phyloP scores from a whole-genome alignment of 2,329 filamentous ascomycete genomes.

The Cercospora beticola region DNA sequence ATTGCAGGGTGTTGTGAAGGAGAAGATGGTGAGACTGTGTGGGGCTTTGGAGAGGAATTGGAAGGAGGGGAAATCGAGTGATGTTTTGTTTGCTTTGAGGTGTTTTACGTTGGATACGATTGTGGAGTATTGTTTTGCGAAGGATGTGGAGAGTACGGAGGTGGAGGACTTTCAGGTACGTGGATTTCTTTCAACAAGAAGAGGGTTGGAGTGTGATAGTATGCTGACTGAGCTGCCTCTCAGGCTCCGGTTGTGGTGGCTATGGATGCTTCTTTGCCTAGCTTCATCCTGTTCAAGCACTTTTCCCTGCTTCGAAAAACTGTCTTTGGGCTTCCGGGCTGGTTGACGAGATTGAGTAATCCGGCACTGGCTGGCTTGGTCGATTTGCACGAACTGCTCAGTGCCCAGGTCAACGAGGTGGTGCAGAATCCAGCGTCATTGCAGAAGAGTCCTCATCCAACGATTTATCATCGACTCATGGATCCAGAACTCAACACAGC shows the following conservation, averaged over 20 bases:
- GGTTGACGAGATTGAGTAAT: constrained; percentile 39
- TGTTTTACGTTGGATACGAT: constrained; percentile 44
- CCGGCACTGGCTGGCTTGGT: constrained; percentile 42
- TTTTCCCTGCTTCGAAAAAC: constrained; percentile 41
- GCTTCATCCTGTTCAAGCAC: constrained; percentile 44
- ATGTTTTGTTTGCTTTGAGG: constrained; percentile 39
- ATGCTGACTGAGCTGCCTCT: neutral
- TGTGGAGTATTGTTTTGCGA: constrained; percentile 45
- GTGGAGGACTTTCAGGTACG: constrained; percentile 38
- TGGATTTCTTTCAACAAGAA: neutral
- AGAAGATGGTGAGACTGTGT: constrained; percentile 33
- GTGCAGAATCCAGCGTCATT: constrained; percentile 36
- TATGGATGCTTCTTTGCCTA: constrained; percentile 41
- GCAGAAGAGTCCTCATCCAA: constrained; percentile 39
- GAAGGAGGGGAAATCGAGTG: constrained; percentile 20
- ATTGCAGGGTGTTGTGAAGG: constrained; percentile 40
- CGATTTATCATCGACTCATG: constrained; percentile 41
- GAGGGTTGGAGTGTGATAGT: neutral
- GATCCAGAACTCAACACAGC: constrained; percentile 38
- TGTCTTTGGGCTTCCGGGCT: constrained; percentile 41
- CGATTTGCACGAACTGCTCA: constrained; percentile 40
- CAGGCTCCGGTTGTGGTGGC: constrained; percentile 45
- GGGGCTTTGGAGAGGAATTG: constrained; percentile 8
- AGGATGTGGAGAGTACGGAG: constrained; percentile 42
- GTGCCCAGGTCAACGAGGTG: constrained; percentile 37